phyloP scores from a whole-genome alignment of 2,329 filamentous ascomycete species.

The Dendryphion nanum region DNA sequence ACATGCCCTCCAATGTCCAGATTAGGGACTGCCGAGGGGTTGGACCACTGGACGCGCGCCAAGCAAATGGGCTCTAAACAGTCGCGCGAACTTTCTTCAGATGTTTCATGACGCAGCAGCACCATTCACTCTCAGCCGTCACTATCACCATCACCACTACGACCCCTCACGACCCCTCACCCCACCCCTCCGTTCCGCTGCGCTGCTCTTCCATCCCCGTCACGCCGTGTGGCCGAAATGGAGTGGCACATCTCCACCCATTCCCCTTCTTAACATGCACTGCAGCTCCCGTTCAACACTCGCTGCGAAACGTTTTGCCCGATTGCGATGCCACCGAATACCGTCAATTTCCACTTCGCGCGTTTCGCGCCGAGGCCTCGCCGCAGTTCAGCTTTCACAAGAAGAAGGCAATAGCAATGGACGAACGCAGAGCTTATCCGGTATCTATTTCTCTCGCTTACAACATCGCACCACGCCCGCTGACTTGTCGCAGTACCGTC shows the following conservation, averaged over 20 bases:
- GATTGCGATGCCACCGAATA: conserved; percentile 12
- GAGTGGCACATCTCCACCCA: conserved; percentile 1
- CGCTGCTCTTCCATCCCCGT: too few species aligned
- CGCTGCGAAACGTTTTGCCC: conserved; percentile 18
- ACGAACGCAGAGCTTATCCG: conserved; percentile 13
- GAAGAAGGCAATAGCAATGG: conserved; percentile 8
- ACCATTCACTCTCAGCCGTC: too few species aligned
- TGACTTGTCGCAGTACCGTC: conserved; percentile 35
- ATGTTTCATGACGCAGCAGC: too few species aligned
- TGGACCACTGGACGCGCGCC: too few species aligned
- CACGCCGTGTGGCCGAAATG: too few species aligned
- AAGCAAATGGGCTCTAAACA: too few species aligned
- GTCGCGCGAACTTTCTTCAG: too few species aligned
- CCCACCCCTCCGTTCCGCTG: too few species aligned
- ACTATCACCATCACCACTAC: too few species aligned
- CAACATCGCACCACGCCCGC: background rate
- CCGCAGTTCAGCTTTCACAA: conserved; percentile 16
- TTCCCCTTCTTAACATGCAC: conserved; percentile 27
- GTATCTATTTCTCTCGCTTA: conserved; percentile 11
- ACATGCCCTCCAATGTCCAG: too few species aligned
- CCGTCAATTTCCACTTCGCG: conserved; percentile 12
- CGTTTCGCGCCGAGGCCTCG: conserved; percentile 24
- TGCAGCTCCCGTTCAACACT: conserved; percentile 21
- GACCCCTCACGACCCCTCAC: too few species aligned
- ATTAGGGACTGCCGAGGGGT: too few species aligned